Evolutionary conservation across 352 stramenopile genomes (phyloP).

Genomic region (Aphanomyces euteiches): DNA sequence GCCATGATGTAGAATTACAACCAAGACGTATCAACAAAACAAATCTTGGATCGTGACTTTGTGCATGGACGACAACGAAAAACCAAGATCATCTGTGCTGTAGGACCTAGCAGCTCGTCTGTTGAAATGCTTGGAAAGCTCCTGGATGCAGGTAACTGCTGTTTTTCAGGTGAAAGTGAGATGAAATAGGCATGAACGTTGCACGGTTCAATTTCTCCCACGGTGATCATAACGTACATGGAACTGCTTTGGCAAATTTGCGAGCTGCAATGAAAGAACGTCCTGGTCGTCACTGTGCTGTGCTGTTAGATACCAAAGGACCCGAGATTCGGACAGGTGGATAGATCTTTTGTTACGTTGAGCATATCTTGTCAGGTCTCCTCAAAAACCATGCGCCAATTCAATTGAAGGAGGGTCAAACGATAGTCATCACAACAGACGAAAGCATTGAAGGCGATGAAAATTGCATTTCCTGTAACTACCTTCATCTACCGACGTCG

Average conservation of each 20-base stretch:
- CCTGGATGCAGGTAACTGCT: slow-evolving; percentile 24
- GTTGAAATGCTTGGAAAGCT: slow-evolving; percentile 89
- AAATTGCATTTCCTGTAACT: slow-evolving; percentile 90
- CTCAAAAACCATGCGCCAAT: slow-evolving; percentile 65
- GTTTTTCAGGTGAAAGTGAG: slow-evolving; percentile 39
- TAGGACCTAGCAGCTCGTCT: slow-evolving; percentile 96
- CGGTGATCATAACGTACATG: slow-evolving; percentile 93
- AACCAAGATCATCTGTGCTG: slow-evolving; percentile 99
- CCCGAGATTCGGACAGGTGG: slow-evolving; percentile 94
- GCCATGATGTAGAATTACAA: slow-evolving; percentile 32
- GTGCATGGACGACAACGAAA: slow-evolving; percentile 54
- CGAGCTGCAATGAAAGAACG: slow-evolving; percentile 61
- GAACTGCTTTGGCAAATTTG: slow-evolving; percentile 88
- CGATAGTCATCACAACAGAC: slow-evolving; percentile 88
- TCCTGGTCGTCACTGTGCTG: slow-evolving; percentile 78
- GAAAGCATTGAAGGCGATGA: slow-evolving; percentile 76
- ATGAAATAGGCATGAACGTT: slow-evolving; percentile 93
- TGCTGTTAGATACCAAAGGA: slow-evolving; percentile 97
- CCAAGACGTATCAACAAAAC: slow-evolving; percentile 60
- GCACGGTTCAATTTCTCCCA: slow-evolving; percentile 99
- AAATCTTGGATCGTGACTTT: slow-evolving; percentile 61
- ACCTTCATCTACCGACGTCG: slow-evolving; percentile 88
- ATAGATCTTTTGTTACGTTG: not conserved
- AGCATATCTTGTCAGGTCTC: slow-evolving; percentile 34
- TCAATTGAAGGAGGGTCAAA: slow-evolving; percentile 67